phyloP scores from a whole-genome alignment of 345 rosid genomes.

The Hypericum androsaemum region DNA sequence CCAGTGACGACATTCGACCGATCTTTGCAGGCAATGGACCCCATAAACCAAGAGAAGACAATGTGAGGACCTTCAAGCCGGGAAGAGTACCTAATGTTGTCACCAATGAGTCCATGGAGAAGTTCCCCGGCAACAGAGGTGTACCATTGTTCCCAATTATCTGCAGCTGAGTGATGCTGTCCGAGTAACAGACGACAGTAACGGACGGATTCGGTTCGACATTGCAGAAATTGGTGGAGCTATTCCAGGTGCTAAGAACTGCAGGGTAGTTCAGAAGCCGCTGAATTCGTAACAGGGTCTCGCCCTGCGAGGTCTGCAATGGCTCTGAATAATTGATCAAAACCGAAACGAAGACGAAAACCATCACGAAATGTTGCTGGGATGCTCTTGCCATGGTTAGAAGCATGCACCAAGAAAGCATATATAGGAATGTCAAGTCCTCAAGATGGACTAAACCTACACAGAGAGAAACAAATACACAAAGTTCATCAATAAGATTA shows the following conservation, averaged over 20 bases:
- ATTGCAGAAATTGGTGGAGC: slow-evolving; percentile 70
- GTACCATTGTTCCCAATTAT: slow-evolving; percentile 47
- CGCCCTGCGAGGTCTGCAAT: slow-evolving; percentile 62
- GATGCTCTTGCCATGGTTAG: slow-evolving; percentile 36
- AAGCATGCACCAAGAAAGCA: slow-evolving; percentile 10
- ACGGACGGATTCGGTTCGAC: slow-evolving; percentile 47
- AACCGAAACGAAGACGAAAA: slow-evolving; percentile 28
- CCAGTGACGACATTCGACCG: slow-evolving; percentile 50
- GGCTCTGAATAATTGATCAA: slow-evolving; percentile 43
- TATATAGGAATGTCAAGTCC: background rate
- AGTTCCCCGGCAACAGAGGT: slow-evolving; percentile 45
- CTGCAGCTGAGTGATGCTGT: slow-evolving; percentile 70
- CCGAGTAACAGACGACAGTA: slow-evolving; percentile 80
- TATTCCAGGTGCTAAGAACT: slow-evolving; percentile 61
- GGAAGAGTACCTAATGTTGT: slow-evolving; percentile 68
- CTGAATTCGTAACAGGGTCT: slow-evolving; percentile 58
- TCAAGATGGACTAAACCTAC: slow-evolving; percentile 4
- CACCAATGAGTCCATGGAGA: slow-evolving; percentile 69
- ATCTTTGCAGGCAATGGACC: slow-evolving; percentile 73
- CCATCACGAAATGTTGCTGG: slow-evolving; percentile 22
- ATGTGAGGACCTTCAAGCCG: slow-evolving; percentile 67
- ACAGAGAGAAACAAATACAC: background rate
- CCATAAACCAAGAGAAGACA: slow-evolving; percentile 87
- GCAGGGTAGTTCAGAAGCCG: slow-evolving; percentile 53
- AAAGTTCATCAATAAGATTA: too few relatives aligned